phyloP scores from a whole-genome alignment of 192 early-diverging fungal species.

The Linnemannia schmuckeri region DNA sequence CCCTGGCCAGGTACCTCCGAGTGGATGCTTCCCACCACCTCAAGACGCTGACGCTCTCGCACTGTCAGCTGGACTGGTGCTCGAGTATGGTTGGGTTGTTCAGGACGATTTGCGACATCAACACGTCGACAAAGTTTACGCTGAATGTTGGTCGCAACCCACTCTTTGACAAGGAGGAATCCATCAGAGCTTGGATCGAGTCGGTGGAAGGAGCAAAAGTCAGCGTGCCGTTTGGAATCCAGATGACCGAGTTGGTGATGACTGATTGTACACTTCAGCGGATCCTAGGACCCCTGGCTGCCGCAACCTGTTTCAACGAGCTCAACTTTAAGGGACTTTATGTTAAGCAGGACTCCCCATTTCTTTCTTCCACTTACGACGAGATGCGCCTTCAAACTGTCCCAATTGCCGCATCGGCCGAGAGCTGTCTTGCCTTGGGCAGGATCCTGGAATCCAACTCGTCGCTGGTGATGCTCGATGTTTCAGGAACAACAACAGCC shows the following conservation, averaged over 20 bases:
- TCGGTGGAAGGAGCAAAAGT: constrained; percentile 1
- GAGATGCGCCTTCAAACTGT: neutral
- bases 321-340: constrained; percentile 41
- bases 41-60: constrained; percentile 13
- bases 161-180: constrained; percentile 28
- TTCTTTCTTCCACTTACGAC: constrained; percentile 1
- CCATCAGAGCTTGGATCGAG: constrained; percentile 27
- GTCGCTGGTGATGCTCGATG: constrained; percentile 35
- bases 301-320: constrained; percentile 39
- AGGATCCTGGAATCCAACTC: constrained; percentile 24
- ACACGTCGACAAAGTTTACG: constrained; percentile 38
- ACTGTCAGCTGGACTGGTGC: constrained; percentile 31
- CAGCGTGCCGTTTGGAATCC: constrained; percentile 37
- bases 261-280: constrained; percentile 18
- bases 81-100: constrained; percentile 14
- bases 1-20: neutral
- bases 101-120: constrained; percentile 29
- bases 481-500: constrained; percentile 21
- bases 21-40: neutral
- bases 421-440: constrained; percentile 36
- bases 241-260: constrained; percentile 24
- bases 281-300: constrained; percentile 22
- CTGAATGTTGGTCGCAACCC: constrained; percentile 30
- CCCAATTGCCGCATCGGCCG: constrained; percentile 19
- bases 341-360: constrained; percentile 1